phyloP scores from a whole-genome alignment of 352 stramenopile species.

The Phytophthora ohioensis region DNA sequence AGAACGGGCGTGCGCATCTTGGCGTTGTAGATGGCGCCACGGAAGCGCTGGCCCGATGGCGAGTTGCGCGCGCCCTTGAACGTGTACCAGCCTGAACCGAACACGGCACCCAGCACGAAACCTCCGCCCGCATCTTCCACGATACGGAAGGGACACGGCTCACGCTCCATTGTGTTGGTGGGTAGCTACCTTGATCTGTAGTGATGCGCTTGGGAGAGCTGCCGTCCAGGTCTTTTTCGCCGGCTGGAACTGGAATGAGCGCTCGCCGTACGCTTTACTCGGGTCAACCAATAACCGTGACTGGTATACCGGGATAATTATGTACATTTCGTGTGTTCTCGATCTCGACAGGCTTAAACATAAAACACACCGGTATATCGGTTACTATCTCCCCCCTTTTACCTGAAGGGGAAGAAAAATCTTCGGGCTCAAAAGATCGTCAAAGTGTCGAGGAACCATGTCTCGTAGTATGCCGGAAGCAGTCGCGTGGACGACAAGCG shows the following conservation, averaged over 20 bases:
- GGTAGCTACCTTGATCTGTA: conserved; percentile 2
- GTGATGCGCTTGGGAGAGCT: conserved; percentile 2
- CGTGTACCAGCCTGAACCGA: conserved; percentile 97
- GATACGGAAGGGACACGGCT: conserved; percentile 99
- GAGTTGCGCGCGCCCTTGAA: conserved; percentile 96
- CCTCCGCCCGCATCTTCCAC: conserved; percentile 98
- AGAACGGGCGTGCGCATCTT: conserved; percentile 96
- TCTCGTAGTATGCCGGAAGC: conserved; percentile 54
- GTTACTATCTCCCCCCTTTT: neutral
- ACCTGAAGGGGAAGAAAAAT: conserved; percentile 15
- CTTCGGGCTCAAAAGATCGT: conserved; percentile 23
- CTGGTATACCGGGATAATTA: conserved; percentile 5
- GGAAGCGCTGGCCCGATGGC: conserved; percentile 91
- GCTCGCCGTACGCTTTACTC: conserved; percentile 1
- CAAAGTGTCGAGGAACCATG: conserved; percentile 10
- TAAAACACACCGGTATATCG: neutral
- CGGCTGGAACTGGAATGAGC: conserved; percentile 17
- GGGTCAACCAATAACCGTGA: conserved; percentile 6
- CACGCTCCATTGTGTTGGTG: conserved; percentile 74
- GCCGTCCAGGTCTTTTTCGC: conserved; percentile 2
- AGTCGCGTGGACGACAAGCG: conserved; percentile 74
- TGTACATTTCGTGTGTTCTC: neutral
- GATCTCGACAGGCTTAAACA: neutral
- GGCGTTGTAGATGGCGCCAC: conserved; percentile 93
- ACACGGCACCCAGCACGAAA: conserved; percentile 96